Conservation (phyloP, 208 protist genomes). For the Leishmania lainsoni region DNA sequence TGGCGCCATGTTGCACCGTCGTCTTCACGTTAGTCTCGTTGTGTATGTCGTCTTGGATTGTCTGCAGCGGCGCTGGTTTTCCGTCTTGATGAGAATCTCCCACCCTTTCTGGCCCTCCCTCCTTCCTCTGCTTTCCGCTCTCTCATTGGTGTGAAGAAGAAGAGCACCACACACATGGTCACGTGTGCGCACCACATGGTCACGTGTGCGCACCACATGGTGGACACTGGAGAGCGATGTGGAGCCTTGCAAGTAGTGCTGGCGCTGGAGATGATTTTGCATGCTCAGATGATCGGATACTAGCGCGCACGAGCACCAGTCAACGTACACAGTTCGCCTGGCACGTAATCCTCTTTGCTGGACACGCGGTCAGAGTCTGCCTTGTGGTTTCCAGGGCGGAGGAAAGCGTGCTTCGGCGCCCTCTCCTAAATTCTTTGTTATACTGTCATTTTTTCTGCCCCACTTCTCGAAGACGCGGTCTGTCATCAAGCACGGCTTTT, state of each 20-base stretch:
- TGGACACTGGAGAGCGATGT: neutral
- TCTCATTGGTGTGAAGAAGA: neutral
- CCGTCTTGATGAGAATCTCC: no score
- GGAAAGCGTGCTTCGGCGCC: neutral
- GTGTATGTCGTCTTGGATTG: constrained; percentile 2
- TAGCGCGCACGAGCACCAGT: neutral
- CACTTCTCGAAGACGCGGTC: neutral
- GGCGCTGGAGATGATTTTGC: neutral
- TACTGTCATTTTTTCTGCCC: neutral
- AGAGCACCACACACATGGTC: neutral
- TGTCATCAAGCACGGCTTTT: neutral
- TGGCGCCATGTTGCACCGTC: no score
- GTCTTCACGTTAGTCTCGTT: no score
- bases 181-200: neutral
- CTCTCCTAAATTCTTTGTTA: neutral
- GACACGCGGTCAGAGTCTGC: neutral
- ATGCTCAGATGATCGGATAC: neutral
- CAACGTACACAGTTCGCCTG: neutral
- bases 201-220: neutral
- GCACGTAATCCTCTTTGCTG: neutral
- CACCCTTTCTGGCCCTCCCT: no score
- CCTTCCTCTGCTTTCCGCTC: neutral
- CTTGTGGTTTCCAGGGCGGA: neutral
- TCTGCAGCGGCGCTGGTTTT: neutral
- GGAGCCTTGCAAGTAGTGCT: neutral